Evolutionary conservation across 352 stramenopile genomes (phyloP).

Genomic region (Phytophthora pluvialis): DNA sequence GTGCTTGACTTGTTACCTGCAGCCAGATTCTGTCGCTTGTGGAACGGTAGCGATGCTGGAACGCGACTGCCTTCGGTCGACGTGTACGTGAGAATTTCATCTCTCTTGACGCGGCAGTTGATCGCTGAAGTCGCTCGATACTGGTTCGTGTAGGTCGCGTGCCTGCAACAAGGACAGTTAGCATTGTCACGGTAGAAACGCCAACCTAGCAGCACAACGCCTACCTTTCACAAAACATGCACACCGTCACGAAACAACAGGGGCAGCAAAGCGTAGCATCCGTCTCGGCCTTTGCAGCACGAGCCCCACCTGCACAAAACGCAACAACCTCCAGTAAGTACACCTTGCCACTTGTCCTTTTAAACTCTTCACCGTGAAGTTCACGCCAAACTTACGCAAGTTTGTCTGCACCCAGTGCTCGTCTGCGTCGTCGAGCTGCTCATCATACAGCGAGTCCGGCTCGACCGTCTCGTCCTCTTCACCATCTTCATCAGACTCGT

Average conservation of each 20-base stretch:
- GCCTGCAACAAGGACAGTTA: slow-evolving; percentile 36
- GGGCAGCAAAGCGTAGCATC: slow-evolving; percentile 77
- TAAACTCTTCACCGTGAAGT: background rate
- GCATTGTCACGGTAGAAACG: slow-evolving; percentile 2
- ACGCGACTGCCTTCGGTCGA: slow-evolving; percentile 20
- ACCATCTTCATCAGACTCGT: slow-evolving; percentile 15
- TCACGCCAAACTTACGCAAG: slow-evolving; percentile 42
- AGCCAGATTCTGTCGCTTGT: slow-evolving; percentile 45
- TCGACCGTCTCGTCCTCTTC: slow-evolving; percentile 33
- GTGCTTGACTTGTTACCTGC: slow-evolving; percentile 19
- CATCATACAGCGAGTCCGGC: slow-evolving; percentile 69
- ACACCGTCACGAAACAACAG: slow-evolving; percentile 85
- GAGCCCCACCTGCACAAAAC: slow-evolving; percentile 19
- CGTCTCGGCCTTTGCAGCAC: slow-evolving; percentile 23
- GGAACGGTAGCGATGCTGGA: slow-evolving; percentile 37
- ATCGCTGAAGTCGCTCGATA: slow-evolving; percentile 65
- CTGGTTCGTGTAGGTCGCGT: slow-evolving; percentile 73
- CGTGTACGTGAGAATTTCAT: slow-evolving; percentile 72
- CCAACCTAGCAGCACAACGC: background rate
- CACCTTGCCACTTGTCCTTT: background rate
- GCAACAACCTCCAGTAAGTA: slow-evolving; percentile 6
- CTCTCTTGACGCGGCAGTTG: slow-evolving; percentile 78
- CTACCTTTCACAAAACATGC: slow-evolving; percentile 74
- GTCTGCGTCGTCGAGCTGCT: slow-evolving; percentile 64
- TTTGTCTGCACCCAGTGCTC: slow-evolving; percentile 77